phyloP scores from a whole-genome alignment of 805 yeast species.

The Pichia gijzeniarum region DNA sequence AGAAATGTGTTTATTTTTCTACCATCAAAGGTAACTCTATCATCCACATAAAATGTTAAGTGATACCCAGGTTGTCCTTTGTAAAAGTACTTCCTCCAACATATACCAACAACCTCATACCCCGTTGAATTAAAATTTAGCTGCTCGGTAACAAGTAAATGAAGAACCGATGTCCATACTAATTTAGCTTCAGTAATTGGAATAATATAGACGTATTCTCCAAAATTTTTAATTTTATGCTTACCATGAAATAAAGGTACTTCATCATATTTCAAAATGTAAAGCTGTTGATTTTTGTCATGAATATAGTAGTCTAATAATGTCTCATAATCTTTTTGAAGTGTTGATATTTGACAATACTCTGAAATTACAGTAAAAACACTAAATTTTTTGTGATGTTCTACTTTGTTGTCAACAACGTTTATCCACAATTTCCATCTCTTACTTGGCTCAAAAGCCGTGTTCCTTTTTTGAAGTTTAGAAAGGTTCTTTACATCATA shows the following conservation, averaged over 20 bases:
- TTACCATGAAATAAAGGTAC: conserved; percentile 6
- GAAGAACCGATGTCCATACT: conserved; percentile 4
- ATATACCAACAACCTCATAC: conserved; percentile 2
- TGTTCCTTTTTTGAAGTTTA: not conserved
- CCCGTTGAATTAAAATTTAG: not conserved
- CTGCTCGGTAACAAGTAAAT: conserved; percentile 1
- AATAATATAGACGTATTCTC: conserved; percentile 8
- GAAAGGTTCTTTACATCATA: not conserved
- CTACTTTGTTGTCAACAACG: not conserved
- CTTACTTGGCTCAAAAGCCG: not conserved
- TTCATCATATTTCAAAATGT: conserved; percentile 6
- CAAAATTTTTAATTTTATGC: not conserved
- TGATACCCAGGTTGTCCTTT: conserved; percentile 1
- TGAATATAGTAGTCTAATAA: conserved; percentile 9
- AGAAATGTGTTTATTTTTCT: not conserved
- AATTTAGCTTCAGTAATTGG: not conserved
- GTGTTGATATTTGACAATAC: conserved; percentile 1
- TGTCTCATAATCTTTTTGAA: conserved; percentile 1
- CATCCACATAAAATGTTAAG: conserved; percentile 7
- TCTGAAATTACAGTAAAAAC: conserved; percentile 1
- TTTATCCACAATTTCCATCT: conserved; percentile 14
- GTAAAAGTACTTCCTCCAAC: conserved; percentile 7
- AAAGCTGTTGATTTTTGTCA: conserved; percentile 5
- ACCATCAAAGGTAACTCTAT: not conserved
- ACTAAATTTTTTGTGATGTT: not conserved